phyloP scores from a whole-genome alignment of 805 yeast genomes.

The Barnettozyma vustinii region DNA sequence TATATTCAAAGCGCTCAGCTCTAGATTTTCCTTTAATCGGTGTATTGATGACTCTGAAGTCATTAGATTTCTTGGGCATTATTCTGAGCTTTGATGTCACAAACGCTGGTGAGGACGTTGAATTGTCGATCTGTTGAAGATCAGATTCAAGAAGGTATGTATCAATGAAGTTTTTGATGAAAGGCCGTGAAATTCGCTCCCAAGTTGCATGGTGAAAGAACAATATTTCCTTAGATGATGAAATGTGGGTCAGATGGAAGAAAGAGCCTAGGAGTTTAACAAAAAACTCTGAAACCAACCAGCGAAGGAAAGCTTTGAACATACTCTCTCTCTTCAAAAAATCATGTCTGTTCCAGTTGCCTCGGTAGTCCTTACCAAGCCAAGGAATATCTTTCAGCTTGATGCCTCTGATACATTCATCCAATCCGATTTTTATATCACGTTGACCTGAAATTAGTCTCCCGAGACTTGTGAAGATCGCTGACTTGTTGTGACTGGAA shows the following conservation, averaged over 20 bases:
- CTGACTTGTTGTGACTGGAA: constrained; percentile 38
- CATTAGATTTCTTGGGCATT: constrained; percentile 52
- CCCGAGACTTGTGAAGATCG: constrained; percentile 33
- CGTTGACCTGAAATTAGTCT: constrained; percentile 33
- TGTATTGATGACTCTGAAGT: constrained; percentile 54
- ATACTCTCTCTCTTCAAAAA: constrained; percentile 31
- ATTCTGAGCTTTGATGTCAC: constrained; percentile 37
- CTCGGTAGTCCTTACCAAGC: constrained; percentile 36
- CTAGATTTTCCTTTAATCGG: constrained; percentile 39
- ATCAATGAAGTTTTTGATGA: constrained; percentile 37
- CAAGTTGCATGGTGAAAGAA: constrained; percentile 60
- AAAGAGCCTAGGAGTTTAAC: constrained; percentile 42
- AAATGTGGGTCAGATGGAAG: constrained; percentile 64
- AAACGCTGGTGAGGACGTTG: constrained; percentile 15
- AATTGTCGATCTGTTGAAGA: constrained; percentile 11
- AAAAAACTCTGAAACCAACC: constrained; percentile 51
- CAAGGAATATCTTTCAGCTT: constrained; percentile 45
- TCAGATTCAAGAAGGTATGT: constrained; percentile 28
- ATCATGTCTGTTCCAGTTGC: constrained; percentile 37
- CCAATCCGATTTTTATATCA: constrained; percentile 31
- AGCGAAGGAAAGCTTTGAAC: constrained; percentile 40
- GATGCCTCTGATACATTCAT: constrained; percentile 31
- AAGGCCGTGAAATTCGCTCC: constrained; percentile 39
- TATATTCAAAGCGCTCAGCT: constrained; percentile 30
- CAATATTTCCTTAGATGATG: constrained; percentile 33